Evolutionary conservation across 768 basidiomycete genomes (phyloP).

Genomic region (Boletus speciosus): DNA sequence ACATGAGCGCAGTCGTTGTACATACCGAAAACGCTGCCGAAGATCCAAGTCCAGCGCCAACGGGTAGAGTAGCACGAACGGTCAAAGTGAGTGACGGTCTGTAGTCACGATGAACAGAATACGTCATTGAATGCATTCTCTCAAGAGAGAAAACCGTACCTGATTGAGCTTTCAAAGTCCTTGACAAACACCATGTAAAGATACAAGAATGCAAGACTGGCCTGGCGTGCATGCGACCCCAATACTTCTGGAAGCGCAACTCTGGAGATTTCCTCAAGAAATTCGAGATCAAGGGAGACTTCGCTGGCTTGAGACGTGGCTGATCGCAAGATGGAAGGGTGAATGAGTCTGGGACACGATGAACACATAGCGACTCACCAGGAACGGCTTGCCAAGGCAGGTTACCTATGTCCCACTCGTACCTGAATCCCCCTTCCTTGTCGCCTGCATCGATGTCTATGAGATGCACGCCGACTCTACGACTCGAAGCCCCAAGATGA

Average conservation of each 20-base stretch:
- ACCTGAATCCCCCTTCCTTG: conserved; percentile 47
- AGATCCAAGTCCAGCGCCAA: conserved; percentile 94
- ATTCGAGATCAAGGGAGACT: conserved; percentile 59
- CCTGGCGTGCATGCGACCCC: conserved; percentile 39
- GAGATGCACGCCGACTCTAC: conserved; percentile 57
- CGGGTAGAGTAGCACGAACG: conserved; percentile 84
- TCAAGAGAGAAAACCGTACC: conserved; percentile 44
- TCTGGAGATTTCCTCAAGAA: conserved; percentile 67
- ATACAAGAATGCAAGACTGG: conserved; percentile 82
- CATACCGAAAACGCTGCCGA: conserved; percentile 95
- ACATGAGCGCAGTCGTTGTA: conserved; percentile 72
- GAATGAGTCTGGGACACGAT: not conserved
- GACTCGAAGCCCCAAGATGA: conserved; percentile 54
- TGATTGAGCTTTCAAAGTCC: conserved; percentile 40
- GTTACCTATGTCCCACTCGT: conserved; percentile 74
- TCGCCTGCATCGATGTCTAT: conserved; percentile 56
- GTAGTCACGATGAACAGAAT: conserved; percentile 1
- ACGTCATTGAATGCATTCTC: conserved; percentile 14
- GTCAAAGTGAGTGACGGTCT: conserved; percentile 80
- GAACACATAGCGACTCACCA: conserved; percentile 13
- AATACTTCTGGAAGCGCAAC: conserved; percentile 33
- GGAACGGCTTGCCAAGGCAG: conserved; percentile 80
- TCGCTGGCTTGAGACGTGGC: conserved; percentile 18
- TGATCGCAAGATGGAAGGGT: not conserved
- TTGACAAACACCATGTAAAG: conserved; percentile 76